These are phyloP conservation scores for Polyporus arcularius DNA, from an alignment of 768 basidiomycete species.

Conservation along the genomic window DNA sequence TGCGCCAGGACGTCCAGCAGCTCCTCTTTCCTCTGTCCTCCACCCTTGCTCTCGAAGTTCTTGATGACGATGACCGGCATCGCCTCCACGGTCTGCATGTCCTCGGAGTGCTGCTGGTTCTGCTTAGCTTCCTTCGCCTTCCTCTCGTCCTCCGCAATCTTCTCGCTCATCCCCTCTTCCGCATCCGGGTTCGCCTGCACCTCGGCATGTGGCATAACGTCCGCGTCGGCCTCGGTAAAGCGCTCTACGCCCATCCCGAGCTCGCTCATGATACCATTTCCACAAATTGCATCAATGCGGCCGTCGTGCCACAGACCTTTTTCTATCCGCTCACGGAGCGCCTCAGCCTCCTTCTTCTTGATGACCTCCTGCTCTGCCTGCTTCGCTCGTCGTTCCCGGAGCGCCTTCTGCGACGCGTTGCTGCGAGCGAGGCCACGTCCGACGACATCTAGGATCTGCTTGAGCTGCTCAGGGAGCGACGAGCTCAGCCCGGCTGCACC, in stretches of 20 bases:
- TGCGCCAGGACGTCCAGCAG: constrained; percentile 73
- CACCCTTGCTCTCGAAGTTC: constrained; percentile 67
- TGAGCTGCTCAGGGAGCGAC: constrained; percentile 79
- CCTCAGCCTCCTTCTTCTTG: constrained; percentile 40
- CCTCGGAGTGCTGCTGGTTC: constrained; percentile 38
- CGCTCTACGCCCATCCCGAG: constrained; percentile 81
- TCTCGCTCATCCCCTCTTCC: constrained; percentile 18
- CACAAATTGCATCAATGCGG: constrained; percentile 79
- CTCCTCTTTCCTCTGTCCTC: constrained; percentile 60
- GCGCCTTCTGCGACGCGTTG: constrained; percentile 47
- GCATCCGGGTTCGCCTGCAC: neutral
- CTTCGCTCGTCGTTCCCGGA: constrained; percentile 42
- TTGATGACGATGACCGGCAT: constrained; percentile 88
- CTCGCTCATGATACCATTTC: constrained; percentile 85
- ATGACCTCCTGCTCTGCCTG: constrained; percentile 37
- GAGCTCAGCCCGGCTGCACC: constrained; percentile 75
- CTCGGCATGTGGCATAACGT: constrained; percentile 6
- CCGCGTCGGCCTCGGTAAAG: constrained; percentile 40
- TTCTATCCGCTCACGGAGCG: constrained; percentile 48
- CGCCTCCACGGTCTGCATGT: constrained; percentile 53
- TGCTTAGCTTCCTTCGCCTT: constrained; percentile 33
- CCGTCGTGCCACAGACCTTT: constrained; percentile 85
- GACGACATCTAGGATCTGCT: constrained; percentile 81
- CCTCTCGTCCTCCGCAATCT: constrained; percentile 29
- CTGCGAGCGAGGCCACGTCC: constrained; percentile 70